phyloP scores from a whole-genome alignment of 768 basidiomycete species.

The Naganishia antarctica region DNA sequence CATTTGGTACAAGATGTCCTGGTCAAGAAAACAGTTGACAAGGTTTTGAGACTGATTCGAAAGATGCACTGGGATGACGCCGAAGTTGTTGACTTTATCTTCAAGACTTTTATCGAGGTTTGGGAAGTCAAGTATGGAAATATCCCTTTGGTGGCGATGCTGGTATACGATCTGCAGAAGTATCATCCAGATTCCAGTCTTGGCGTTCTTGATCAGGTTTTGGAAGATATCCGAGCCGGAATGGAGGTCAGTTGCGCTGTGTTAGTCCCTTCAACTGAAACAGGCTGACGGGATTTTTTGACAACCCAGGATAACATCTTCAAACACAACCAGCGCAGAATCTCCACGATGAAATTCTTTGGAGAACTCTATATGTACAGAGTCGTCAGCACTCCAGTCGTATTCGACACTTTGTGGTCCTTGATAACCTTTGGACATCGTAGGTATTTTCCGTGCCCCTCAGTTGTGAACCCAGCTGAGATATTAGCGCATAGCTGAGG shows the following conservation, averaged over 20 bases:
- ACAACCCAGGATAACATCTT: constrained; percentile 77
- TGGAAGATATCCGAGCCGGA: constrained; percentile 85
- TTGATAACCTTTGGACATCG: constrained; percentile 92
- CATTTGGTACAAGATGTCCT: constrained; percentile 93
- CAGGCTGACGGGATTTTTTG: no score
- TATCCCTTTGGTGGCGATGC: constrained; percentile 81
- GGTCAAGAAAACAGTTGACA: constrained; percentile 88
- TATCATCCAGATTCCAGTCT: constrained; percentile 87
- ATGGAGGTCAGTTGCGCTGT: constrained; percentile 59
- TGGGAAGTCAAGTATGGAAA: constrained; percentile 96
- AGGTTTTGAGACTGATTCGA: constrained; percentile 83
- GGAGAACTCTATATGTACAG: constrained; percentile 97
- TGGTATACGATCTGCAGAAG: constrained; percentile 88
- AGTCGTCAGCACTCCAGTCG: constrained; percentile 75
- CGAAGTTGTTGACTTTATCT: constrained; percentile 59
- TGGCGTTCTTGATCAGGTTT: constrained; percentile 83
- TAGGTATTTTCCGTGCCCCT: constrained; percentile 53
- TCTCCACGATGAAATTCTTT: constrained; percentile 88
- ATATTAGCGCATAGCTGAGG: constrained; percentile 63
- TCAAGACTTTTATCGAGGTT: constrained; percentile 91
- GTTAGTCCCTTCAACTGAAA: no score
- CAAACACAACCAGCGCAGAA: constrained; percentile 85
- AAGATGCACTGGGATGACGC: constrained; percentile 93
- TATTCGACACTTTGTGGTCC: constrained; percentile 92
- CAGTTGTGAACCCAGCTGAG: constrained; percentile 9